Percentiles rank a stretch among this genome's conserved stretches.
Conservation (phyloP, 106 monocot species). For the Acanthochlamys bracteata region DNA sequence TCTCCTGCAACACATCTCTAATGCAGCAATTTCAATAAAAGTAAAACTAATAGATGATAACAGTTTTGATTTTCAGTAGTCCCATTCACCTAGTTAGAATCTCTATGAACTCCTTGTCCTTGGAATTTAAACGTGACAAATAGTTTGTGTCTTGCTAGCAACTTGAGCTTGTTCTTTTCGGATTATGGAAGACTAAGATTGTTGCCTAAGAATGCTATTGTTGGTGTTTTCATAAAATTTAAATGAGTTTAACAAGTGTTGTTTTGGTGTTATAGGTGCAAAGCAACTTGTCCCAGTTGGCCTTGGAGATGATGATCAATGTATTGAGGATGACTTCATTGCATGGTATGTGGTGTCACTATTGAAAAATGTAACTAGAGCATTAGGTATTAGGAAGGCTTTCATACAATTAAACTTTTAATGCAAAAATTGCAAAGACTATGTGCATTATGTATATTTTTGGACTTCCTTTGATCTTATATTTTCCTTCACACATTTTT, state of each 20-base stretch:
- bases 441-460: background rate
- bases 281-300: constrained; percentile 47
- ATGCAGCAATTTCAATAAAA: too few species aligned
- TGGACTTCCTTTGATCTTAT: background rate
- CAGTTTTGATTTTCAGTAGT: too few species aligned
- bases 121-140: too few species aligned
- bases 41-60: too few species aligned
- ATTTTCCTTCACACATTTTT: background rate
- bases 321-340: constrained; percentile 61
- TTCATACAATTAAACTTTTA: background rate
- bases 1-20: too few species aligned
- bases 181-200: too few species aligned
- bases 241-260: background rate
- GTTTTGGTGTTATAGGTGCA: constrained; percentile 19
- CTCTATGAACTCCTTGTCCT: too few species aligned
- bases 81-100: too few species aligned
- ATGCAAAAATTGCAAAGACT: background rate
- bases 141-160: too few species aligned
- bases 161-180: too few species aligned
- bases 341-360: constrained; percentile 28
- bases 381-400: too few species aligned
- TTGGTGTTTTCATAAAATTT: background rate
- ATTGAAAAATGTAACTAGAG: background rate
- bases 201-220: background rate
- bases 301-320: constrained; percentile 73